These are phyloP conservation scores for Pichia cephalocereana DNA, from an alignment of 805 yeast genomes.

Conservation along the genomic window DNA sequence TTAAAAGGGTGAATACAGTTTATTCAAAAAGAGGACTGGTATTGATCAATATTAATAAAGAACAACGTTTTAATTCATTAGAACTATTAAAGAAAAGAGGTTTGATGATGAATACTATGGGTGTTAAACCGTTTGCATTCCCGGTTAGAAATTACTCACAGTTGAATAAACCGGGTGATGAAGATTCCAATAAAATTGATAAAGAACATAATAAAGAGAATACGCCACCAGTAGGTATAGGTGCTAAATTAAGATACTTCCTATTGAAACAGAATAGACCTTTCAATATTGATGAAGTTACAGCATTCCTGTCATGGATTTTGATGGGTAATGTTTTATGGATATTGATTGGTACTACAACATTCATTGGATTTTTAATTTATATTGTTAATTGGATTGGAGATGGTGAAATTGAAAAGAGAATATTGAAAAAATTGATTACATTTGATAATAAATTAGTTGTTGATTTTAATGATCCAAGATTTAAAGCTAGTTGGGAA, in stretches of 20 bases:
- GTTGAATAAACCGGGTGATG: no score
- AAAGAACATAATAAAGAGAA: no score
- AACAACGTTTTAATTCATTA: no score
- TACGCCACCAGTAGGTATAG: background rate
- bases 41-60: no score
- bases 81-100: no score
- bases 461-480: constrained; percentile 20
- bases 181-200: no score
- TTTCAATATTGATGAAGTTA: constrained; percentile 40
- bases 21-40: no score
- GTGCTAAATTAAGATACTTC: constrained; percentile 32
- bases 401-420: constrained; percentile 20
- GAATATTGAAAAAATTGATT: constrained; percentile 21
- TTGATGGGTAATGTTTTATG: constrained; percentile 49
- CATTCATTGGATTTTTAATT: constrained; percentile 40
- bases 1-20: no score
- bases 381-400: constrained; percentile 32
- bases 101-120: no score
- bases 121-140: no score
- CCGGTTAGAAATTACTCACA: no score
- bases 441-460: constrained; percentile 25
- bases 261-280: constrained; percentile 39
- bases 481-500: constrained; percentile 36
- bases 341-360: constrained; percentile 49
- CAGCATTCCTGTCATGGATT: constrained; percentile 48